Evolutionary conservation across 768 basidiomycete genomes (phyloP).

Genomic region (Mycena vitilis): DNA sequence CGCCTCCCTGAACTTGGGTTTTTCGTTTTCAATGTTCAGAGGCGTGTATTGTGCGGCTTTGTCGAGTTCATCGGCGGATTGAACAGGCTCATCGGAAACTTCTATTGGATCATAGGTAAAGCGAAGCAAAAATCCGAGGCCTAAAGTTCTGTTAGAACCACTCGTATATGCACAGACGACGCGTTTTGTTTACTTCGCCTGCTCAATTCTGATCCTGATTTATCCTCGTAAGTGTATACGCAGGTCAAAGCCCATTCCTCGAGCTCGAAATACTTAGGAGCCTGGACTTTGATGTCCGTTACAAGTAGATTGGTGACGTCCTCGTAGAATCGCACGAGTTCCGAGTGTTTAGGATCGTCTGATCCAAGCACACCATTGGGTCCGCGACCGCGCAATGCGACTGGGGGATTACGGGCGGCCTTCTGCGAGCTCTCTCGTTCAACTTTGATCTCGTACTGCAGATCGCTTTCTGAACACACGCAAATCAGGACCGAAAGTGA

Average conservation of each 20-base stretch:
- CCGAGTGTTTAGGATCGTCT: constrained; percentile 68
- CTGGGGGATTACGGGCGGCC: constrained; percentile 53
- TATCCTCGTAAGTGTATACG: constrained; percentile 67
- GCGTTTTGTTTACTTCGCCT: constrained; percentile 52
- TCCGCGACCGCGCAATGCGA: constrained; percentile 48
- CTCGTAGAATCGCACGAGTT: constrained; percentile 83
- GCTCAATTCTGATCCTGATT: constrained; percentile 43
- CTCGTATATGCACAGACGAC: background rate
- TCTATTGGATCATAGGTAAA: constrained; percentile 55
- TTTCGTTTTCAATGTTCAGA: constrained; percentile 71
- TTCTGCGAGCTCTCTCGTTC: constrained; percentile 70
- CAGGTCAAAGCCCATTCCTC: constrained; percentile 77
- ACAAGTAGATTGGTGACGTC: constrained; percentile 87
- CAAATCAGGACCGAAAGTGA: constrained; percentile 12
- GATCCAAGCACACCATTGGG: constrained; percentile 48
- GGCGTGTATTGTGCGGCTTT: constrained; percentile 73
- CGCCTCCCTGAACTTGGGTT: constrained; percentile 62
- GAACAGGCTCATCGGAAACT: constrained; percentile 42
- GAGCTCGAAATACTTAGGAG: constrained; percentile 50
- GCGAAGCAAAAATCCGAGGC: constrained; percentile 69
- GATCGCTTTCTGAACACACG: constrained; percentile 57
- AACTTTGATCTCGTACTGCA: constrained; percentile 66
- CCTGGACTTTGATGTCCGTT: constrained; percentile 62
- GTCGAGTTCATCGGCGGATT: constrained; percentile 52
- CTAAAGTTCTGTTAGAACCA: constrained; percentile 47